These are phyloP conservation scores for Exserohilum rostratum DNA, from an alignment of 2,329 filamentous ascomycete genomes.

Conservation along the genomic window DNA sequence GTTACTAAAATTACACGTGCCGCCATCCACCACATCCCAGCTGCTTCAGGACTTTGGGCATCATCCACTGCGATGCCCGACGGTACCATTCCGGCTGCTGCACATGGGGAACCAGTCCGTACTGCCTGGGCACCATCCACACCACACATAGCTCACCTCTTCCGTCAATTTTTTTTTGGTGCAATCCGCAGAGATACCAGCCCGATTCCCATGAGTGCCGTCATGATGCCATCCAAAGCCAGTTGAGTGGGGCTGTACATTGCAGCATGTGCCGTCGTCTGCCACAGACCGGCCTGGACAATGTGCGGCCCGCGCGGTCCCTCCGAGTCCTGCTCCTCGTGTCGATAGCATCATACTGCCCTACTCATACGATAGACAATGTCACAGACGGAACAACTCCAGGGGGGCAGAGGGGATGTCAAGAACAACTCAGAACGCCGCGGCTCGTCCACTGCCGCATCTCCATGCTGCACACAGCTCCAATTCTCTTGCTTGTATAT, in stretches of 20 bases:
- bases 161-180: constrained; percentile 1
- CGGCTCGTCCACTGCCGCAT: too few relatives aligned
- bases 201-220: not conserved
- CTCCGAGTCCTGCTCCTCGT: constrained; percentile 6
- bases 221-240: constrained; percentile 1
- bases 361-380: constrained; percentile 13
- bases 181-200: constrained; percentile 1
- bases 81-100: not conserved
- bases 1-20: constrained; percentile 42
- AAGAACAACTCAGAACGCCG: constrained; percentile 16
- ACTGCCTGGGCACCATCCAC: not conserved
- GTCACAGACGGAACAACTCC: constrained; percentile 9
- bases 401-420: constrained; percentile 7
- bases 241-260: constrained; percentile 13
- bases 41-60: constrained; percentile 6
- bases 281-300: constrained; percentile 21
- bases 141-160: constrained; percentile 1
- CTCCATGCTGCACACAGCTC: constrained; percentile 5
- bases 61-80: not conserved
- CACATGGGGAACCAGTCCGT: not conserved
- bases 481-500: constrained; percentile 7
- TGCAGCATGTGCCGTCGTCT: constrained; percentile 4
- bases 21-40: constrained; percentile 13
- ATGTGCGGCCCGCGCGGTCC: constrained; percentile 15
- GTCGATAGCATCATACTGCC: constrained; percentile 7